Conservation (phyloP, 192 early-diverging fungal genomes). For the Bifiguratus adelaidae region DNA sequence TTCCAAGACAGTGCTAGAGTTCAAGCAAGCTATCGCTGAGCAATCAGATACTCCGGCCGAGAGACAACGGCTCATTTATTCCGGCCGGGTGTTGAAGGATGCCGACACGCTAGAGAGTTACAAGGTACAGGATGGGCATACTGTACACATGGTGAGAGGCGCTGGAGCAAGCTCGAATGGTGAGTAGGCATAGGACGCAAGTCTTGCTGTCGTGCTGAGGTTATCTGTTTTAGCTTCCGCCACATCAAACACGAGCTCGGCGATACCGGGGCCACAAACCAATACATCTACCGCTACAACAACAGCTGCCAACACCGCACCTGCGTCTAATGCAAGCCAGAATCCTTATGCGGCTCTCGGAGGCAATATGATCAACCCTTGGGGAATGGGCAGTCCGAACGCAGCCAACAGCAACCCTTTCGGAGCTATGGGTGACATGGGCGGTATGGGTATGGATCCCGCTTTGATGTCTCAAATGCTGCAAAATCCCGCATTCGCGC, state of each 20-base stretch:
- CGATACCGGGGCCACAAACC: conserved; percentile 4
- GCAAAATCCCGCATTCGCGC: conserved; percentile 74
- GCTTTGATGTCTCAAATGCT: conserved; percentile 60
- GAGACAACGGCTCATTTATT: conserved; percentile 83
- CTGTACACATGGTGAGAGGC: conserved; percentile 87
- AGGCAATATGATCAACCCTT: conserved; percentile 14
- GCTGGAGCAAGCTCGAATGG: conserved; percentile 18
- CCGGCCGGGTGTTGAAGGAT: conserved; percentile 92
- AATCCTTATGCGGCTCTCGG: conserved; percentile 31
- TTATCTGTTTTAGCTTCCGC: conserved; percentile 7
- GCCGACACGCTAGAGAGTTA: conserved; percentile 61
- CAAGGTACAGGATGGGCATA: conserved; percentile 80
- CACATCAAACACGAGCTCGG: conserved; percentile 10
- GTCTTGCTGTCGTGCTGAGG: not conserved
- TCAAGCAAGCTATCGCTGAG: conserved; percentile 68
- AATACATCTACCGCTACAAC: not conserved
- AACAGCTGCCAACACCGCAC: not conserved
- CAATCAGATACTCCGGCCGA: conserved; percentile 50
- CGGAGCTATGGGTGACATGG: conserved; percentile 41
- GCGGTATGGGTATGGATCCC: conserved; percentile 50
- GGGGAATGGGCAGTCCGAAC: conserved; percentile 18
- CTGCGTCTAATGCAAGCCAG: conserved; percentile 1
- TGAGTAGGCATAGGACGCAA: not conserved
- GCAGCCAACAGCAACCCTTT: conserved; percentile 12
- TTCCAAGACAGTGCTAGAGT: conserved; percentile 51